phyloP scores from a whole-genome alignment of 23 red algal species.

The Chondrus crispus region DNA sequence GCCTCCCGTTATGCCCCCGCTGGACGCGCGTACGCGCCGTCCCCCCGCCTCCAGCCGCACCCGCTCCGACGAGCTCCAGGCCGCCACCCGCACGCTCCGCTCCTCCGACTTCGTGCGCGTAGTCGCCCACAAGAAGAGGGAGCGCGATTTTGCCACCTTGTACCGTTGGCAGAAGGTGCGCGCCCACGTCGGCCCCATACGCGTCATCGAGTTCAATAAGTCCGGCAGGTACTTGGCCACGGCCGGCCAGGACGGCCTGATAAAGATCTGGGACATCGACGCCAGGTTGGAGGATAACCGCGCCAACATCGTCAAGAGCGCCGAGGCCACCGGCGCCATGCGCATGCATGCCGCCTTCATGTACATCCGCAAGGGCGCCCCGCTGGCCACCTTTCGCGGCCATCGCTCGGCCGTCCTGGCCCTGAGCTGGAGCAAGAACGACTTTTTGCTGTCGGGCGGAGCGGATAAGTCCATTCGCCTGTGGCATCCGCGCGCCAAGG shows the following conservation, averaged over 20 bases:
- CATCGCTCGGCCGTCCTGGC: slow-evolving; percentile 63
- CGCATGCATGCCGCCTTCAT: slow-evolving; percentile 34
- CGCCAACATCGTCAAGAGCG: background rate
- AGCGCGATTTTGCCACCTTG: slow-evolving; percentile 50
- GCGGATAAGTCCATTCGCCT: slow-evolving; percentile 89
- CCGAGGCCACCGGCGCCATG: background rate
- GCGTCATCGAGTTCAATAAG: slow-evolving; percentile 67
- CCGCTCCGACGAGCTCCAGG: slow-evolving; percentile 48
- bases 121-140: slow-evolving; percentile 40
- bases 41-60: slow-evolving; percentile 5
- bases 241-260: slow-evolving; percentile 64
- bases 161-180: slow-evolving; percentile 73
- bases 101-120: slow-evolving; percentile 64
- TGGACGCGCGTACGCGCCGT: background rate
- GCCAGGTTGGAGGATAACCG: slow-evolving; percentile 28
- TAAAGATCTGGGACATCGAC: slow-evolving; percentile 78
- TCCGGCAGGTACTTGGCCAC: slow-evolving; percentile 72
- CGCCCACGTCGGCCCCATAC: slow-evolving; percentile 76
- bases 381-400: slow-evolving; percentile 46
- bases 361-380: slow-evolving; percentile 27
- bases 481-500: slow-evolving; percentile 78
- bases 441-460: slow-evolving; percentile 79
- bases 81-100: slow-evolving; percentile 1
- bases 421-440: slow-evolving; percentile 78
- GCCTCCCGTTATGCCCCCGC: background rate